Conservation (phyloP, 495 filamentous ascomycete genomes). For the Hypoxylon rickii region DNA sequence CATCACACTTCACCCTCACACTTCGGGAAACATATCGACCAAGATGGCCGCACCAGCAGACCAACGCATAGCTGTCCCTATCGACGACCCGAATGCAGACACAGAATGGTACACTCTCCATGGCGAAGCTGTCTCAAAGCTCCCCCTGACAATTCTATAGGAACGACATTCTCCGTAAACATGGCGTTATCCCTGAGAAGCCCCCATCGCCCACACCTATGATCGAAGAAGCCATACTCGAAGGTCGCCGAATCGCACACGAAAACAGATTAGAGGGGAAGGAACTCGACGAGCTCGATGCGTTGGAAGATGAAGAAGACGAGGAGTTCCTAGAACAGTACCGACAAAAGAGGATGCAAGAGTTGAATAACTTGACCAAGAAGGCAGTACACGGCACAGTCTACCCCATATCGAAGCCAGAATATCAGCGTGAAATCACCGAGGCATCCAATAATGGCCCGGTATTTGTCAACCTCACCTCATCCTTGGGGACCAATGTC, state of each 20-base stretch:
- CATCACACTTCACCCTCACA: no score
- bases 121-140: neutral
- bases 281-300: slow-evolving; percentile 88
- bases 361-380: slow-evolving; percentile 73
- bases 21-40: slow-evolving; percentile 8
- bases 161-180: slow-evolving; percentile 98
- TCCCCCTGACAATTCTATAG: slow-evolving; percentile 50
- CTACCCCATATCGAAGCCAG: slow-evolving; percentile 90
- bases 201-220: slow-evolving; percentile 90
- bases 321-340: slow-evolving; percentile 88
- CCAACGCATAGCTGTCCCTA: slow-evolving; percentile 71
- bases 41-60: slow-evolving; percentile 77
- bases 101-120: slow-evolving; percentile 81
- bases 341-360: slow-evolving; percentile 78
- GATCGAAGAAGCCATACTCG: slow-evolving; percentile 91
- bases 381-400: slow-evolving; percentile 84
- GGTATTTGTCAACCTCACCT: slow-evolving; percentile 86
- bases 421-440: slow-evolving; percentile 91
- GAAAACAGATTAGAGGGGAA: slow-evolving; percentile 93
- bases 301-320: slow-evolving; percentile 90
- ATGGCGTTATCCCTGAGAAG: slow-evolving; percentile 94
- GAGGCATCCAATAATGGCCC: slow-evolving; percentile 74
- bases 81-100: slow-evolving; percentile 94
- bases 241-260: slow-evolving; percentile 77
- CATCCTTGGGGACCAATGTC: slow-evolving; percentile 72